Evolutionary conservation across 441 rosid genomes (phyloP), one percentile per base, ranked within the genome.

Genomic region (Erysimum pusillum): DNA sequence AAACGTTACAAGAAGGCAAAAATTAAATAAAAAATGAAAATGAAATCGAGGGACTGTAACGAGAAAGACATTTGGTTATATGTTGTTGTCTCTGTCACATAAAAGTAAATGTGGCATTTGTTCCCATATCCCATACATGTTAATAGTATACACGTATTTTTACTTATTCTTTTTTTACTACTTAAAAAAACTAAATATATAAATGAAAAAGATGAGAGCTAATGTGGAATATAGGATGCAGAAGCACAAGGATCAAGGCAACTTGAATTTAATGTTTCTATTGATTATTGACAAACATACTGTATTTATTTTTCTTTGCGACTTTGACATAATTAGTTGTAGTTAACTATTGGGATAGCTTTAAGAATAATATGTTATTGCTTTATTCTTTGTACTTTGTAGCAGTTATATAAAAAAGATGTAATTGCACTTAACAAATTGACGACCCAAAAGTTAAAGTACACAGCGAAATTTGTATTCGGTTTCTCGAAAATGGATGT

Each of bases 11-110:
- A 56, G 48, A 63, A 36, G 14, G 1, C 12, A 12, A 59, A 25
- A 38, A 18, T 5, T n/a, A 32, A 58, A 25, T 28, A 39, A 25
- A 28, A 11, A 4, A 52, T 3, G 10, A 32, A 57, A 74, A 46
- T 14, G 8, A 66, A 53, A 56, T 77, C 62, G 67, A 71, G 76
- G 76, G 56, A 57, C 76, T 77, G 80, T 64, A 64, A 71, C 63
- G 76, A 77, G 76, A 71, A 71, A 77, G 80, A 77, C 76, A 77
- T 77, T 71, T 77, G 76, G 80, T 77, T 64, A 71, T 71, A 71
- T 58, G 80, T 71, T 77, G 80, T 71, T 71, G 73, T 77, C 80
- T 77, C 76, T 71, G 80, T 71, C 80, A 77, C 63, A 57, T 17
- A 56, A n/a, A 56, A 63, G 56, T 77, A 64, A 77, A 77, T 65